Percentiles rank a stretch among this genome's conserved stretches.
phyloP scores from a whole-genome alignment of 306 rosid species.

The Prunus persica region Prunus_persica_NCBIv2 NC_034014.1:2739001-2739500 shows the following conservation, averaged over 20 bases:
- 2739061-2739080: slow-evolving; percentile 30
- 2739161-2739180: not conserved
- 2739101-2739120: slow-evolving; percentile 8
- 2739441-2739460: slow-evolving; percentile 44
- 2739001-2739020: slow-evolving; percentile 52
- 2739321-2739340: slow-evolving; percentile 44
- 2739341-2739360: slow-evolving; percentile 35
- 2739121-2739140: not conserved
- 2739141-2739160: not conserved
- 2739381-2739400: slow-evolving; percentile 39
- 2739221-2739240: not conserved
- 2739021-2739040: slow-evolving; percentile 54
- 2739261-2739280: slow-evolving; percentile 61
- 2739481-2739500: slow-evolving; percentile 9
- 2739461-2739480: slow-evolving; percentile 22
- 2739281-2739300: slow-evolving; percentile 56
- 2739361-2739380: slow-evolving; percentile 40
- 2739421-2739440: slow-evolving; percentile 97
- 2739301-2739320: slow-evolving; percentile 72
- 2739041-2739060: slow-evolving; percentile 47
- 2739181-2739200: slow-evolving; percentile 9
- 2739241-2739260: slow-evolving; percentile 24
- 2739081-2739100: slow-evolving; percentile 26
- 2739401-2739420: slow-evolving; percentile 69
- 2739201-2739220: not conserved